These are phyloP conservation scores for Hsuehochloa calcarea DNA, from an alignment of 176 grass and related monocot genomes.

Conservation along the genomic window DNA sequence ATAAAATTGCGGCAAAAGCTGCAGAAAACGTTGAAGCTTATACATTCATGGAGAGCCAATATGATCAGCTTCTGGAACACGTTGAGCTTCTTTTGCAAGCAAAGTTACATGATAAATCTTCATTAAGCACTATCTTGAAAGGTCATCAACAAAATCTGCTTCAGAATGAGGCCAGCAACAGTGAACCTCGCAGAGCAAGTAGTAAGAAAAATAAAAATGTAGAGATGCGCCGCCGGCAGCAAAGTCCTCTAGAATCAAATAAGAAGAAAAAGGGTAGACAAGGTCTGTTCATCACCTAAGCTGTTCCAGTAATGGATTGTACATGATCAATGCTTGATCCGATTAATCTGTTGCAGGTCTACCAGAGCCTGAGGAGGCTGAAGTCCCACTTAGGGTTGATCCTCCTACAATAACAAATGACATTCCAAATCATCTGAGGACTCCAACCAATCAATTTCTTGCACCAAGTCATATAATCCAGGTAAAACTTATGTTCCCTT, in stretches of 20 bases:
- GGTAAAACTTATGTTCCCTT: constrained; percentile 40
- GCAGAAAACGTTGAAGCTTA: constrained; percentile 64
- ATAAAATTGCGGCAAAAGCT: constrained; percentile 65
- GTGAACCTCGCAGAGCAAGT: constrained; percentile 46
- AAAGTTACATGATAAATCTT: constrained; percentile 70
- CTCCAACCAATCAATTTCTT: constrained; percentile 63
- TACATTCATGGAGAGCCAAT: constrained; percentile 68
- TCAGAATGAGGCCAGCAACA: constrained; percentile 47
- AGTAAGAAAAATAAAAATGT: constrained; percentile 66
- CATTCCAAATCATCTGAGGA: constrained; percentile 65
- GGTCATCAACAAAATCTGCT: constrained; percentile 57
- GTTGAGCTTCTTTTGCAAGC: constrained; percentile 78
- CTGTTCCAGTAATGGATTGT: constrained; percentile 18
- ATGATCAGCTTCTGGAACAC: constrained; percentile 76
- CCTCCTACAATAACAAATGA: constrained; percentile 41
- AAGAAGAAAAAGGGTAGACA: constrained; percentile 67
- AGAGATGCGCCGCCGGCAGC: constrained; percentile 37
- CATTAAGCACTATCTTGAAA: constrained; percentile 46
- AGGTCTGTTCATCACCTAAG: constrained; percentile 40
- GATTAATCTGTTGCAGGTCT: constrained; percentile 43
- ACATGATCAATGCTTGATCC: constrained; percentile 11
- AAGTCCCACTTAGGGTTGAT: constrained; percentile 48
- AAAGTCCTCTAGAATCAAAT: constrained; percentile 49
- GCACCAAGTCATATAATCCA: constrained; percentile 69
- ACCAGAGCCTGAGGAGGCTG: constrained; percentile 52